These are phyloP conservation scores for Aquanectria penicillioides DNA, from an alignment of 2,329 filamentous ascomycete species.

Conservation along the genomic window DNA sequence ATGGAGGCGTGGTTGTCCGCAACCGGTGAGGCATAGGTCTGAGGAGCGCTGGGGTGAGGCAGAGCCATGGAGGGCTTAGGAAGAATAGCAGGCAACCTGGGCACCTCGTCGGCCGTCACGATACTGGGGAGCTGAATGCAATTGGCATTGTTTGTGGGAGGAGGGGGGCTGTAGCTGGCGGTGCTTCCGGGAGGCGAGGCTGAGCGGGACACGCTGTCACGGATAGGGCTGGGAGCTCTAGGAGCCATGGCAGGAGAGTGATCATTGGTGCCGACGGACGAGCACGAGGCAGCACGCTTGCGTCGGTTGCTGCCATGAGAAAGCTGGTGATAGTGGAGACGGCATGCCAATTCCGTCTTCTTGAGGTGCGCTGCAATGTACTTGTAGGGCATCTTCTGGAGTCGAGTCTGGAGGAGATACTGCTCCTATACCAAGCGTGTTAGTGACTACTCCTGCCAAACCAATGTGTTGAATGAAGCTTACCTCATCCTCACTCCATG, in stretches of 20 bases:
- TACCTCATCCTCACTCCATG: conserved; percentile 90
- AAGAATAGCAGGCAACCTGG: conserved; percentile 69
- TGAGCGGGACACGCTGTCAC: conserved; percentile 59
- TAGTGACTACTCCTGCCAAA: conserved; percentile 21
- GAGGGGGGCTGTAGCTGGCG: conserved; percentile 56
- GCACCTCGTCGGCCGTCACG: conserved; percentile 54
- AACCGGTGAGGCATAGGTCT: conserved; percentile 53
- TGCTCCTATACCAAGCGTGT: conserved; percentile 67
- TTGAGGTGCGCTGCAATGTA: conserved; percentile 86
- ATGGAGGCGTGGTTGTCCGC: conserved; percentile 59
- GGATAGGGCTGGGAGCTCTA: conserved; percentile 61
- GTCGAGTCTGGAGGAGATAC: conserved; percentile 84
- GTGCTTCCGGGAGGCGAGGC: conserved; percentile 59
- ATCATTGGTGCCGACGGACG: conserved; percentile 63
- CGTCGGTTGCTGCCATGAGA: conserved; percentile 84
- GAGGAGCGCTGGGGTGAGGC: conserved; percentile 48
- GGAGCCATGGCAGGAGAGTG: conserved; percentile 62
- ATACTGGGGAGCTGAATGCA: conserved; percentile 65
- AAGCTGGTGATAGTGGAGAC: conserved; percentile 87
- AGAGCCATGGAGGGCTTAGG: conserved; percentile 71
- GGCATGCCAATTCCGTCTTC: conserved; percentile 89
- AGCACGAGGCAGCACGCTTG: conserved; percentile 78
- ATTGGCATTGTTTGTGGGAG: conserved; percentile 53
- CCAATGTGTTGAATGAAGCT: conserved; percentile 37
- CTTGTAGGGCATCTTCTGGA: conserved; percentile 92